These are phyloP conservation scores for Phytopythium chamaehyphon DNA, from an alignment of 352 stramenopile species.

Conservation along the genomic window DNA sequence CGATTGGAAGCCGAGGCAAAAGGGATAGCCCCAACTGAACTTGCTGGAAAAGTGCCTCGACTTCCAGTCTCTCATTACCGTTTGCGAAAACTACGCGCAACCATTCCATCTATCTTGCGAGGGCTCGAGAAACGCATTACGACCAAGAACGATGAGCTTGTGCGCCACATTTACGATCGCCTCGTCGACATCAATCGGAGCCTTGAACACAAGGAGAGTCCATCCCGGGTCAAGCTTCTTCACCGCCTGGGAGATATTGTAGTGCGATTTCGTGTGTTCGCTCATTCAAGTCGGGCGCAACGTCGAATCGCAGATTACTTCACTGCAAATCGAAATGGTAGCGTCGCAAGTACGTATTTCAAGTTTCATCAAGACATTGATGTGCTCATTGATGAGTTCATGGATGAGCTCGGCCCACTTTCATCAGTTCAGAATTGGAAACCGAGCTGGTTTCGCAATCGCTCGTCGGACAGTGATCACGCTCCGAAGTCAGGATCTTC, in stretches of 20 bases:
- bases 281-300: slow-evolving; percentile 5
- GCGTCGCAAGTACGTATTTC: slow-evolving; percentile 19
- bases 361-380: slow-evolving; percentile 30
- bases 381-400: slow-evolving; percentile 7
- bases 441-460: slow-evolving; percentile 18
- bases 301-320: slow-evolving; percentile 16
- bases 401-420: slow-evolving; percentile 8
- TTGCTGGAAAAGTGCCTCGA: too few relatives aligned
- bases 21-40: too few relatives aligned
- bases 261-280: slow-evolving; percentile 14
- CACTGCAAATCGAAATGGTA: slow-evolving; percentile 15
- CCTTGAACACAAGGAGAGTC: slow-evolving; percentile 4
- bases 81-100: neutral
- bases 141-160: slow-evolving; percentile 11
- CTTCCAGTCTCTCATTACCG: too few relatives aligned
- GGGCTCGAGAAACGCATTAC: neutral
- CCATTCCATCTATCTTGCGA: neutral
- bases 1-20: too few relatives aligned
- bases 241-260: slow-evolving; percentile 10
- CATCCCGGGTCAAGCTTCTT: neutral
- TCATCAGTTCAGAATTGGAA: slow-evolving; percentile 22
- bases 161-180: slow-evolving; percentile 17
- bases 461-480: slow-evolving; percentile 9
- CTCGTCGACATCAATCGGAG: slow-evolving; percentile 16
- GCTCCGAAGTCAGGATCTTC: slow-evolving; percentile 6